Conservation (phyloP, 768 basidiomycete species). For the Auriculariales sp. region DNA sequence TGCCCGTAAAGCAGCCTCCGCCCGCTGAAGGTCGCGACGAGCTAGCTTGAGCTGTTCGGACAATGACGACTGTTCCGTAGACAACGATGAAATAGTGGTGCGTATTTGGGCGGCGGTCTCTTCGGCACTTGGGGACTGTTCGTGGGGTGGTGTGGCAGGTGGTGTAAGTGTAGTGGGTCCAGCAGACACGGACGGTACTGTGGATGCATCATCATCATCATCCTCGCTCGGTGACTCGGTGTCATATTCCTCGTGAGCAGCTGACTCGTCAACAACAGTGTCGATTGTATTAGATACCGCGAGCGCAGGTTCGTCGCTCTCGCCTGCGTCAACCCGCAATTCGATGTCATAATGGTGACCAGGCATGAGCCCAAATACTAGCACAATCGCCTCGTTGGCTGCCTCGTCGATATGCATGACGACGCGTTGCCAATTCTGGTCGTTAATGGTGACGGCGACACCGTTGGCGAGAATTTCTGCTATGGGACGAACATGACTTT, state of each 20-base stretch:
- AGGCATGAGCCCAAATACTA: conserved; percentile 79
- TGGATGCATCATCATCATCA: neutral
- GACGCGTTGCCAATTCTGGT: conserved; percentile 62
- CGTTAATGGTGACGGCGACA: conserved; percentile 68
- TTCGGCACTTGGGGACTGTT: conserved; percentile 38
- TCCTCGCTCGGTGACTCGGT: neutral
- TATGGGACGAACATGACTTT: conserved; percentile 9
- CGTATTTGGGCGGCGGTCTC: conserved; percentile 54
- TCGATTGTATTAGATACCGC: neutral
- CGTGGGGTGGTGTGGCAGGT: conserved; percentile 11
- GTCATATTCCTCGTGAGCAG: too few species aligned
- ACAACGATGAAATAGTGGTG: conserved; percentile 46
- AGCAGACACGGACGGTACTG: conserved; percentile 5
- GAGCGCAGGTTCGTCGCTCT: conserved; percentile 16
- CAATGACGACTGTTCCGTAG: conserved; percentile 54
- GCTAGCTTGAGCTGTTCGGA: conserved; percentile 58
- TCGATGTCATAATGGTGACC: conserved; percentile 86
- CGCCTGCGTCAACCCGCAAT: conserved; percentile 54
- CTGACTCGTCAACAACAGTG: neutral
- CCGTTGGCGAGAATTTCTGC: conserved; percentile 32
- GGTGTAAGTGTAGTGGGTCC: conserved; percentile 9
- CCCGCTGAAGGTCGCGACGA: conserved; percentile 70
- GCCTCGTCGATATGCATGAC: conserved; percentile 69
- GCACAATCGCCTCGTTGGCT: conserved; percentile 77
- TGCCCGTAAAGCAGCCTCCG: conserved; percentile 61